phyloP scores from a whole-genome alignment of 495 filamentous ascomycete species.

The Lasiosphaeria hispida region DNA sequence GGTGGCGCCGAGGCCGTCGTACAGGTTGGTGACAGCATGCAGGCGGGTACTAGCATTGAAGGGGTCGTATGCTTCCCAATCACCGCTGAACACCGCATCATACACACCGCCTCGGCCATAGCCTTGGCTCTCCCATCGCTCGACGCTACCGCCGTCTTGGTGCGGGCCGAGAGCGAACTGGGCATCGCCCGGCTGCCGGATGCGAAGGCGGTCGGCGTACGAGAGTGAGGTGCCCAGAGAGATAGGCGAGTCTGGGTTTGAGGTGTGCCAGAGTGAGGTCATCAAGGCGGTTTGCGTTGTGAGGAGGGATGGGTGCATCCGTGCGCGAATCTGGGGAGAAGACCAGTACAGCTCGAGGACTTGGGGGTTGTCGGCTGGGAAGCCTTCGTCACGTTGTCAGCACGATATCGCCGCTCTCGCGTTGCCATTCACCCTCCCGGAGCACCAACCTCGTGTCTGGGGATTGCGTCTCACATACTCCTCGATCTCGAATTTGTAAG shows the following conservation, averaged over 20 bases:
- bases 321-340: conserved; percentile 67
- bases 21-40: conserved; percentile 67
- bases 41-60: conserved; percentile 73
- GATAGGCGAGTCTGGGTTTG: conserved; percentile 56
- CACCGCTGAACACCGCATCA: conserved; percentile 65
- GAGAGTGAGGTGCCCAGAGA: conserved; percentile 60
- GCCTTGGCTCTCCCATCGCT: conserved; percentile 80
- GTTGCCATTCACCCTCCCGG: background rate
- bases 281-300: conserved; percentile 69
- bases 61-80: conserved; percentile 80
- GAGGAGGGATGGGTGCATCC: conserved; percentile 69
- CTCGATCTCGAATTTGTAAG: conserved; percentile 56
- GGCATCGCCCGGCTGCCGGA: conserved; percentile 69
- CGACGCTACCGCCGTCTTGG: conserved; percentile 78
- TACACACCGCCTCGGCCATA: conserved; percentile 73
- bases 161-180: conserved; percentile 85
- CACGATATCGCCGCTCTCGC: background rate
- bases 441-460: conserved; percentile 43
- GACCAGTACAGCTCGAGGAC: conserved; percentile 93
- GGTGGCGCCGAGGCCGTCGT: conserved; percentile 79
- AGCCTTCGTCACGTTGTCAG: conserved; percentile 36
- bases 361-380: conserved; percentile 57
- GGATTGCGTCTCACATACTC: conserved; percentile 64
- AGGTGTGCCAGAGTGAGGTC: conserved; percentile 66
- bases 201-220: conserved; percentile 82